Conservation (phyloP, 805 yeast genomes). For the Myxozyma neotropica region DNA sequence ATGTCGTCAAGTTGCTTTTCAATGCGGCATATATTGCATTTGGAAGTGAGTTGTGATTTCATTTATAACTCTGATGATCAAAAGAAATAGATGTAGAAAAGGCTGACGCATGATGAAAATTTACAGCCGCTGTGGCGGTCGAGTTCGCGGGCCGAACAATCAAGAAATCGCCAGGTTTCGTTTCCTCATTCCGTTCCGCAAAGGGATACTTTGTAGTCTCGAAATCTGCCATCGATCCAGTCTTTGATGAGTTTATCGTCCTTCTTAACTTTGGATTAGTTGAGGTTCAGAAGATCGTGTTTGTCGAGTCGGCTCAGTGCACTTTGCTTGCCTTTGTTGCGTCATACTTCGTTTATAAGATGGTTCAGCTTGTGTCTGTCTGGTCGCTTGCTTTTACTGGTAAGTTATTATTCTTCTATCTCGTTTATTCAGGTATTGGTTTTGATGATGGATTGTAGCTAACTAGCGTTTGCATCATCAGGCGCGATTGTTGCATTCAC, state of each 20-base stretch:
- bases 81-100: background rate
- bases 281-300: slow-evolving; percentile 29
- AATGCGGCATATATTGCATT: slow-evolving; percentile 20
- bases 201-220: slow-evolving; percentile 24
- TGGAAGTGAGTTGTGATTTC: slow-evolving; percentile 22
- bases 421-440: no score
- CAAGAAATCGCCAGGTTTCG: slow-evolving; percentile 24
- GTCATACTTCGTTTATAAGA: slow-evolving; percentile 18
- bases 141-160: slow-evolving; percentile 30
- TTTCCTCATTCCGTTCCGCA: slow-evolving; percentile 15
- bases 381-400: slow-evolving; percentile 22
- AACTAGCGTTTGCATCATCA: no score
- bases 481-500: slow-evolving; percentile 67
- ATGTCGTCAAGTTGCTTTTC: slow-evolving; percentile 15
- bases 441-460: no score
- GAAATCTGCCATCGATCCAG: slow-evolving; percentile 23
- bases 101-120: background rate
- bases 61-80: background rate
- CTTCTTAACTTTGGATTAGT: slow-evolving; percentile 24
- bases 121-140: slow-evolving; percentile 22
- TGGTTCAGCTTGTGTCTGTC: slow-evolving; percentile 24
- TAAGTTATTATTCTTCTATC: no score
- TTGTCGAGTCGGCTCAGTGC: slow-evolving; percentile 22
- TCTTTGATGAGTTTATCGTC: slow-evolving; percentile 15
- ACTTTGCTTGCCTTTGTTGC: slow-evolving; percentile 25